These are phyloP conservation scores for Peronosclerospora sorghi DNA, from an alignment of 352 stramenopile genomes.

Conservation along the genomic window DNA sequence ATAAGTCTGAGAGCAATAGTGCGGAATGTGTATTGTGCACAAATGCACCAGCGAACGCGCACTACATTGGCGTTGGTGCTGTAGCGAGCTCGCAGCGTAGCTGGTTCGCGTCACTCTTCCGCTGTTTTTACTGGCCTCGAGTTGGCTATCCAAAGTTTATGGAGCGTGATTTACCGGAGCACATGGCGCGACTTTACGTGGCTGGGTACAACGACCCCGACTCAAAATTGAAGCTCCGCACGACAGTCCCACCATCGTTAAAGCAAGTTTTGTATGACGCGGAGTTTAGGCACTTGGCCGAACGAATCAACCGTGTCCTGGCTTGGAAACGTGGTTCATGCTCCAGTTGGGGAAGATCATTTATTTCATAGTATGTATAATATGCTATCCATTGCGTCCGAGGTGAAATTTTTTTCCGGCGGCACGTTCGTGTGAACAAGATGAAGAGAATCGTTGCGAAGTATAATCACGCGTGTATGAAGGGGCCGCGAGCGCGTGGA, in stretches of 20 bases:
- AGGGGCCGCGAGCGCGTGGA: constrained; percentile 48
- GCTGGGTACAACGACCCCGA: constrained; percentile 51
- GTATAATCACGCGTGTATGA: constrained; percentile 81
- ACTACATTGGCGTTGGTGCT: constrained; percentile 44
- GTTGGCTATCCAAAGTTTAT: constrained; percentile 70
- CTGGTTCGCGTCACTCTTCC: constrained; percentile 43
- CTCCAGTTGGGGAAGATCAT: constrained; percentile 49
- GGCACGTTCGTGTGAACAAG: constrained; percentile 62
- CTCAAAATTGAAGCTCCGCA: constrained; percentile 42
- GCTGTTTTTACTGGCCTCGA: constrained; percentile 64
- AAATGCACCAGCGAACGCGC: constrained; percentile 56
- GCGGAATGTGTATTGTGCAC: constrained; percentile 50
- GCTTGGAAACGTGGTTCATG: constrained; percentile 35
- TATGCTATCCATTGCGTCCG: constrained; percentile 61
- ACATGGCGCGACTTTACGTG: constrained; percentile 75
- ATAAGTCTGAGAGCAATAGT: constrained; percentile 72
- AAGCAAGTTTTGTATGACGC: constrained; percentile 58
- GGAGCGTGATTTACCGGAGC: constrained; percentile 64
- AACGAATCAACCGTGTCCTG: constrained; percentile 52
- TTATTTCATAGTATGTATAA: constrained; percentile 40
- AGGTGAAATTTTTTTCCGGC: constrained; percentile 53
- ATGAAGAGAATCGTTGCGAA: constrained; percentile 63
- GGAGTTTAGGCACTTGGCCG: constrained; percentile 50
- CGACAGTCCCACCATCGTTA: constrained; percentile 39
- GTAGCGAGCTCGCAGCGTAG: constrained; percentile 43